Evolutionary conservation across 768 basidiomycete species (phyloP), one percentile per base, ranked within the genome.

Genomic region (Lactarius psammicola): DNA sequence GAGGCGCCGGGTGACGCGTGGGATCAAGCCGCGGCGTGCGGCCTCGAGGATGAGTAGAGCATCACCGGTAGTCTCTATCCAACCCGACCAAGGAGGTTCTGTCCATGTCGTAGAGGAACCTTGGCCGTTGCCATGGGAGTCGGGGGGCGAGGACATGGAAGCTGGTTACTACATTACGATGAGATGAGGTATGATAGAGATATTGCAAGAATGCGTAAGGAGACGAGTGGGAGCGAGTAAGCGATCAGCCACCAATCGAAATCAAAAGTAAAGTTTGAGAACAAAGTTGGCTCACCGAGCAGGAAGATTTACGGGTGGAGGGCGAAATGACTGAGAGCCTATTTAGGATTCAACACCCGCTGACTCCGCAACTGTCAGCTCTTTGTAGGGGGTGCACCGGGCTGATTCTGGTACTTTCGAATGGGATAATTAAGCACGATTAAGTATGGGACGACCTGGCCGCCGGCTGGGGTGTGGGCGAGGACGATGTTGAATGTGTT

Each of bases 11-110:
- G 94, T 95, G 28, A 98, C 92, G 64, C 94, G 83, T 10, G 95
- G 95, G 42, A 97, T 94, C 71, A 95, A 84, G 30, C 94, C 94
- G 36, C 90, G 83, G 57, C 90, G 83, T 44, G 94, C 94, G 8
- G 95, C 95, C 74, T 98, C 95, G 74, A 98, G 91, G 75, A 98
- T 90, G 74, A 98, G 87, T n/a, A 98, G 84, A 8, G 95, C 94
- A 78, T 98, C 95, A 71, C 90, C 89, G 0, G 95, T 97, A 4
- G 94, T 92, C 75, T 95, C 93, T 80, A 98, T 93, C 86, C 90
- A 97, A 23, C 95, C 95, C 13, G 86, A 87, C 88, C 92, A 95
- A 2, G 94, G 94, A 0, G 94, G 94, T 74, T 93, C 91, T 26
- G 89, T 87, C 88, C 88, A 90, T n/a, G 84, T 80, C 33, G 75